A percentile compares a stretch with the other conserved stretches of the same genome.
phyloP scores from a whole-genome alignment of 23 red algal species.

The Gracilaria caudata region DNA sequence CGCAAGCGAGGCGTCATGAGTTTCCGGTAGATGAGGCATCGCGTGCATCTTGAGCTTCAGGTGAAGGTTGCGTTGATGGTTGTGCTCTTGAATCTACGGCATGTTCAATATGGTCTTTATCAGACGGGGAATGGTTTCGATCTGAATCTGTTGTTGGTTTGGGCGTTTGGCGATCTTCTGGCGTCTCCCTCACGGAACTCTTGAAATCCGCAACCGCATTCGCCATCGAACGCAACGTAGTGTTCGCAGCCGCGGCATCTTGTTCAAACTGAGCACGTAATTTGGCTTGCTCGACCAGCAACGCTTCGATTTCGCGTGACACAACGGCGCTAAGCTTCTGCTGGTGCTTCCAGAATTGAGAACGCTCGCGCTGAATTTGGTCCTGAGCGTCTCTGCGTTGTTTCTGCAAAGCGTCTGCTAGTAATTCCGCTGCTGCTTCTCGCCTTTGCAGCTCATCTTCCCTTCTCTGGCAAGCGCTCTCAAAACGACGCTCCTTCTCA shows the following conservation, averaged over 20 bases:
- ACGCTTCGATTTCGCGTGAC: constrained; percentile 15
- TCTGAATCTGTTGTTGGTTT: background rate
- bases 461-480: constrained; percentile 31
- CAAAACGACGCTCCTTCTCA: constrained; percentile 36
- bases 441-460: constrained; percentile 29
- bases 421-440: constrained; percentile 25
- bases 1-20: background rate
- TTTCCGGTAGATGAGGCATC: background rate
- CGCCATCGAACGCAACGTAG: constrained; percentile 34
- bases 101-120: background rate
- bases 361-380: constrained; percentile 19
- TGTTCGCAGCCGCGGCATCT: constrained; percentile 32
- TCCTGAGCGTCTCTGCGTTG: constrained; percentile 10
- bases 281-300: constrained; percentile 32
- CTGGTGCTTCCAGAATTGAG: constrained; percentile 65
- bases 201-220: constrained; percentile 17
- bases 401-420: constrained; percentile 17
- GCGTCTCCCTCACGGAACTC: background rate
- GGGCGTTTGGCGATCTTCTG: background rate
- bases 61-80: background rate
- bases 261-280: constrained; percentile 44
- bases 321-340: constrained; percentile 56
- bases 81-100: background rate
- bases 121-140: background rate
- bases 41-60: background rate